Percentiles rank a stretch among this genome's conserved stretches.
phyloP scores from a whole-genome alignment of 176 grass and related monocot genomes.

The Echinochloa phyllopogon region DNA sequence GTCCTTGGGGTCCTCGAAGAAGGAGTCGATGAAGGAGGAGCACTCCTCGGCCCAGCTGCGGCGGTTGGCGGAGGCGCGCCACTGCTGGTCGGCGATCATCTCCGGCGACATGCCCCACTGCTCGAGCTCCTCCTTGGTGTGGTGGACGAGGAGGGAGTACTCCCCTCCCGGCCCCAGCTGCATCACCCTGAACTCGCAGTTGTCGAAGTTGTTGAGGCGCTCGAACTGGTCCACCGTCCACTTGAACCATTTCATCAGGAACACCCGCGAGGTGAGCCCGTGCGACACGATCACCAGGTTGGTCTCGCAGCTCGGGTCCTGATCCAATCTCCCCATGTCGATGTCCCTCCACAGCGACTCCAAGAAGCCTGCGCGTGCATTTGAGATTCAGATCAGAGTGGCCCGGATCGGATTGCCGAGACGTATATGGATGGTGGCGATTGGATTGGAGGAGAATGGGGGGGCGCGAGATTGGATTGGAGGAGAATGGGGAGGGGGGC shows the following conservation, averaged over 20 bases:
- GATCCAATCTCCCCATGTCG: slow-evolving; percentile 77
- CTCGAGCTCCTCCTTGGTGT: slow-evolving; percentile 80
- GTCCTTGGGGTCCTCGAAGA: slow-evolving; percentile 66
- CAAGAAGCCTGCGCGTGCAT: slow-evolving; percentile 64
- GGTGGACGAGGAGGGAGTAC: slow-evolving; percentile 94
- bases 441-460: no score
- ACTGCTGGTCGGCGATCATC: slow-evolving; percentile 96
- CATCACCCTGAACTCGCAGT: slow-evolving; percentile 92
- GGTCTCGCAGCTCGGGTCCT: slow-evolving; percentile 59
- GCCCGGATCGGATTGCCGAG: no score
- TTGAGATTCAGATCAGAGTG: no score
- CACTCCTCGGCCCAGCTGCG: slow-evolving; percentile 75
- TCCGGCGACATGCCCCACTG: slow-evolving; percentile 79
- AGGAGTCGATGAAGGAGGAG: slow-evolving; percentile 57
- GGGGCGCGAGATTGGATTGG: no score
- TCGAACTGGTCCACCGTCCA: slow-evolving; percentile 97
- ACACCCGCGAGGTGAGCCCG: slow-evolving; percentile 83
- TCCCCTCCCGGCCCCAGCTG: slow-evolving; percentile 82
- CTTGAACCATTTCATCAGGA: slow-evolving; percentile 99
- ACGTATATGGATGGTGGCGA: no score
- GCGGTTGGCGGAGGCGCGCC: slow-evolving; percentile 63
- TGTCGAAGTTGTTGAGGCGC: slow-evolving; percentile 86
- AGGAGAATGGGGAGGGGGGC: no score
- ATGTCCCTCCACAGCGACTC: slow-evolving; percentile 98
- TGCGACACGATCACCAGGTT: slow-evolving; percentile 94